Percentiles rank a stretch among this genome's conserved stretches.
Conservation (phyloP, 140 eudicot species). For the Ambrosia hybrid region DNA sequence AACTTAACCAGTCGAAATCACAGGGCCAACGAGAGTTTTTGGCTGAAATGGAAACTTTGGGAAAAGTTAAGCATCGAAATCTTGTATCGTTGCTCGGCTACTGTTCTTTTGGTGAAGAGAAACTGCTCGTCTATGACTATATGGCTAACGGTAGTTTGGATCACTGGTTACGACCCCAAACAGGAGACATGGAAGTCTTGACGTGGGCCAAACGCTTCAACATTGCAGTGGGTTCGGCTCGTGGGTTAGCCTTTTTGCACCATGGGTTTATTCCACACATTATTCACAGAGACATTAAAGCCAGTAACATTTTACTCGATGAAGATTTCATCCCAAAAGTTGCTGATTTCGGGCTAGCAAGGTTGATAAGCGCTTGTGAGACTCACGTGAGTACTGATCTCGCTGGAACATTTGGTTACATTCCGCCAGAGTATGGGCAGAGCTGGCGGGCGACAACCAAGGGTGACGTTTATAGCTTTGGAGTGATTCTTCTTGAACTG, state of each 20-base stretch:
- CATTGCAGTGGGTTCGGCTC: slow-evolving; percentile 80
- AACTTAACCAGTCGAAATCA: slow-evolving; percentile 62
- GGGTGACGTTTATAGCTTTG: slow-evolving; percentile 86
- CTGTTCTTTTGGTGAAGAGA: slow-evolving; percentile 75
- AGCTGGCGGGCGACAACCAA: slow-evolving; percentile 80
- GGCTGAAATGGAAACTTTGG: slow-evolving; percentile 92
- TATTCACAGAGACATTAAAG: slow-evolving; percentile 83
- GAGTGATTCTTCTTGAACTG: slow-evolving; percentile 80
- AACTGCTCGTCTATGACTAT: slow-evolving; percentile 73
- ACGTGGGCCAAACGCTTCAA: slow-evolving; percentile 61
- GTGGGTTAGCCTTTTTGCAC: slow-evolving; percentile 82
- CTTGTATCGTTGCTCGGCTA: slow-evolving; percentile 78
- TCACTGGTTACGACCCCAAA: slow-evolving; percentile 63
- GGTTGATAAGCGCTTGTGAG: slow-evolving; percentile 86
- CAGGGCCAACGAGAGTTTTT: slow-evolving; percentile 82
- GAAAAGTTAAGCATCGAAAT: slow-evolving; percentile 74
- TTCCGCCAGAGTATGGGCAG: slow-evolving; percentile 92
- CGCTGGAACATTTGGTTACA: slow-evolving; percentile 89
- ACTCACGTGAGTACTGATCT: slow-evolving; percentile 83
- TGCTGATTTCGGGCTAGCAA: slow-evolving; percentile 86
- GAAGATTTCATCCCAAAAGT: slow-evolving; percentile 79
- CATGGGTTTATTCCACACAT: slow-evolving; percentile 81
- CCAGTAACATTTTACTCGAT: slow-evolving; percentile 66
- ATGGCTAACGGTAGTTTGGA: slow-evolving; percentile 85
- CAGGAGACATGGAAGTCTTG: slow-evolving; percentile 45